Base-by-base conservation (phyloP, 352 stramenopile genomes). In the Elongisporangium anandrum region DNA sequence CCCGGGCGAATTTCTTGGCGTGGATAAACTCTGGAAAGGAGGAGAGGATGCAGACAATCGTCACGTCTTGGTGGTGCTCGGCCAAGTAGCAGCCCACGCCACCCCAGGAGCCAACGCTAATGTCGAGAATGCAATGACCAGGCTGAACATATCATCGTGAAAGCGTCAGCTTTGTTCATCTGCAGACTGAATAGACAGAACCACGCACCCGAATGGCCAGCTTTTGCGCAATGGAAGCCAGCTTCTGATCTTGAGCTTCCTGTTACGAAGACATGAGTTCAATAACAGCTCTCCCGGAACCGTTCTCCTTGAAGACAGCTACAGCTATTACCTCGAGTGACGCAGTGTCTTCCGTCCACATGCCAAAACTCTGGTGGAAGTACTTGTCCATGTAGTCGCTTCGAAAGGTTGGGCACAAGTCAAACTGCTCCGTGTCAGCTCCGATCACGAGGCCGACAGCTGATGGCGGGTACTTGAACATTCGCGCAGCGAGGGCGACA, bases 41-140 rank as follows among this genome's bases (percentile, higher is more conserved):
- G 5, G 68, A 83, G 12, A 94, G 45, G 8, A 91, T 60, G 12
- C 65, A 88, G 21, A 92, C 69, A 19, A 91, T 57, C 0, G 60
- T 77, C n/a, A 81, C 61, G 15, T 69, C 57, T 9, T 63, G 58
- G 17, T 88, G 71, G 5, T 72, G 71, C 55, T 88, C 67, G 8
- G 87, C 82, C 4, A 95, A 63, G 56, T 87, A 94, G 55, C 84
- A 84, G 10, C 78, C 81, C 16, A 96, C 79, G 0, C 85, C 82
- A 52, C 87, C 85, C 84, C 87, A 90, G 1, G 82, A 95, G 3
- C 85, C 87, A 29, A 92, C 71, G 41, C 76, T 81, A n/a, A 96
- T 69, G 48, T 96, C 88, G 12, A 96, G 69, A n/a, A 96, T 64
- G 21, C 67, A 75, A 10, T 91, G 68, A 0, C 77, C 72, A 52